Conservation (phyloP, 2,329 filamentous ascomycete species). For the Venturia oleaginea region DNA sequence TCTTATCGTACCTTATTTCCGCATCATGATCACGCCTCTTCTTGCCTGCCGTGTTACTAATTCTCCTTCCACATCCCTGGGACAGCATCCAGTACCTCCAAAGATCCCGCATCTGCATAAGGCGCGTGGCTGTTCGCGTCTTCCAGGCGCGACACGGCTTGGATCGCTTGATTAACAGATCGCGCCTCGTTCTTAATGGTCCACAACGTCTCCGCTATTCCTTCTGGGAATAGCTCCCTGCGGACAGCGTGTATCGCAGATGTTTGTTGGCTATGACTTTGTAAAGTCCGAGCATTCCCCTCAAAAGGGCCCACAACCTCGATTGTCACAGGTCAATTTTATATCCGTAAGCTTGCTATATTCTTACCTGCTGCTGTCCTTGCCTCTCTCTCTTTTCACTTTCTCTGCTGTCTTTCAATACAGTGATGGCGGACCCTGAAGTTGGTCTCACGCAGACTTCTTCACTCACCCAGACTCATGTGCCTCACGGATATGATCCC, state of each 20-base stretch:
- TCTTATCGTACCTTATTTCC: neutral
- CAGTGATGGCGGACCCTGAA: neutral
- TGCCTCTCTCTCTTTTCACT: neutral
- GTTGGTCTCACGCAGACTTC: neutral
- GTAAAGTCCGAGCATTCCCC: neutral
- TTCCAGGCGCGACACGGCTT: neutral
- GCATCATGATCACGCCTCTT: neutral
- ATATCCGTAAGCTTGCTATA: conserved; percentile 2
- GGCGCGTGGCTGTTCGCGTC: neutral
- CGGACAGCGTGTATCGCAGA: neutral
- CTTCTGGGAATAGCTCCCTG: neutral
- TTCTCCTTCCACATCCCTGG: neutral
- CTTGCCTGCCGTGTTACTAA: neutral
- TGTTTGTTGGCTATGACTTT: neutral
- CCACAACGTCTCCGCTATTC: neutral
- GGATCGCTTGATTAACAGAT: neutral
- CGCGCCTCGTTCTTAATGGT: neutral
- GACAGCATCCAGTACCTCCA: neutral
- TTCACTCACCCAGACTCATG: neutral
- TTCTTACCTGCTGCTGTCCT: neutral
- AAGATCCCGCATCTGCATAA: conserved; percentile 2
- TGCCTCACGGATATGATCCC: neutral
- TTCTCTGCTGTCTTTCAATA: neutral
- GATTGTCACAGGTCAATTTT: neutral
- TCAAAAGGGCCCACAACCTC: neutral